Percentiles rank a stretch among this genome's conserved stretches.
Evolutionary conservation across 345 rosid species (phyloP).

Genomic region (Turnera subulata): DNA sequence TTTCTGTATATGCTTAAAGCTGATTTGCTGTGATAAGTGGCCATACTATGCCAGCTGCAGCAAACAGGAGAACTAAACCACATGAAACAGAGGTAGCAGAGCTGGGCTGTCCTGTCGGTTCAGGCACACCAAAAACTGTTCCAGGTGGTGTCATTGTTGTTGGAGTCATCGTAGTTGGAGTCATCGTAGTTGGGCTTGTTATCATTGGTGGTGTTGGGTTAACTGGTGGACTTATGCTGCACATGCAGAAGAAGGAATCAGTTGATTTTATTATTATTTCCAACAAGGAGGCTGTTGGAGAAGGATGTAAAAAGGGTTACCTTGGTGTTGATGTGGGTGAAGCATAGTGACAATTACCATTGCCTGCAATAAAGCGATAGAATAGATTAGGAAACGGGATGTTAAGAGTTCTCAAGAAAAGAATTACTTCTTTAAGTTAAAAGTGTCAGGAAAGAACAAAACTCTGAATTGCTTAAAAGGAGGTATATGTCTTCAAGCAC

Average conservation of each 20-base stretch:
- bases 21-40: conserved; percentile 40
- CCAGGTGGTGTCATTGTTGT: conserved; percentile 50
- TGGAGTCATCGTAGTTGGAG: conserved; percentile 45
- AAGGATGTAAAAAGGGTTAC: conserved; percentile 26
- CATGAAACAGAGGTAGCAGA: conserved; percentile 50
- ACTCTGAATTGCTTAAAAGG: neutral
- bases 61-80: conserved; percentile 38
- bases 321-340: conserved; percentile 38
- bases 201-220: conserved; percentile 24
- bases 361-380: conserved; percentile 47
- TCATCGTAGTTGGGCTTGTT: neutral
- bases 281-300: neutral
- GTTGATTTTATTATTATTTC: neutral
- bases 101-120: conserved; percentile 78
- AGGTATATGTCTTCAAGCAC: neutral
- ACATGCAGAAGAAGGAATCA: conserved; percentile 9
- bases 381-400: conserved; percentile 8
- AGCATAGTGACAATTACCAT: conserved; percentile 67
- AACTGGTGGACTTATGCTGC: conserved; percentile 60
- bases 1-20: conserved; percentile 26
- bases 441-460: neutral
- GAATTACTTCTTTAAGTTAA: too few species aligned
- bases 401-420: neutral
- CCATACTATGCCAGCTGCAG: conserved; percentile 30
- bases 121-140: conserved; percentile 57